Conservation (phyloP, 345 rosid species). For the Gossypium mustelinum region DNA sequence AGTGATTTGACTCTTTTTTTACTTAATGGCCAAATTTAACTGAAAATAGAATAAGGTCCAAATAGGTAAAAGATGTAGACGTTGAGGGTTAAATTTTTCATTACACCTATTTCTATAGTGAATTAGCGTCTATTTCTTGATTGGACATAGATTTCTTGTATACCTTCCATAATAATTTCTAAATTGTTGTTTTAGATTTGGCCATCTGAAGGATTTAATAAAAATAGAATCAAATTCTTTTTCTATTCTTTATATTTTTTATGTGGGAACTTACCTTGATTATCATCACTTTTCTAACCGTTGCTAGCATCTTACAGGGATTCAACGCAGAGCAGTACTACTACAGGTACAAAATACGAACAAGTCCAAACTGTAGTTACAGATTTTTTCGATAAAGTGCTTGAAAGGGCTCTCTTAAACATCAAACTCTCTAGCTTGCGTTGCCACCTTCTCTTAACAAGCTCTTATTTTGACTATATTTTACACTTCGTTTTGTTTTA, state of each 20-base stretch:
- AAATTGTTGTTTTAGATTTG: background rate
- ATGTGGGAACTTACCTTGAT: background rate
- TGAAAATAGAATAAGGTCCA: no score
- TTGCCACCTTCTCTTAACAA: background rate
- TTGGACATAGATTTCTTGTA: background rate
- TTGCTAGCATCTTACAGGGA: conserved; percentile 38
- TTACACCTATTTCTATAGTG: background rate
- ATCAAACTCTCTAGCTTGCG: background rate
- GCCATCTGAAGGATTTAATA: background rate
- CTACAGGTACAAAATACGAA: conserved; percentile 38
- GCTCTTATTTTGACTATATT: background rate
- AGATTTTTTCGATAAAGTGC: background rate
- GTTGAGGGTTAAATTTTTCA: background rate
- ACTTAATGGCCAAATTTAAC: no score
- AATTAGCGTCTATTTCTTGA: background rate
- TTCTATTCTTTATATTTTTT: background rate
- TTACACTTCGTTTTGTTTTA: background rate
- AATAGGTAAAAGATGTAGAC: no score
- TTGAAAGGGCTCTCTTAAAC: background rate
- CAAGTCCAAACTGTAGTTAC: conserved; percentile 1
- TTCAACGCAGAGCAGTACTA: conserved; percentile 44
- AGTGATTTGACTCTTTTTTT: no score
- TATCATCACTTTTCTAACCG: background rate
- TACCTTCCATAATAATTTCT: background rate
- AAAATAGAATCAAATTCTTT: background rate